Percentiles rank a stretch among this genome's conserved stretches.
These are phyloP conservation scores for Alternaria brassicae DNA, from an alignment of 2,329 filamentous ascomycete genomes.

Conservation along the genomic window DNA sequence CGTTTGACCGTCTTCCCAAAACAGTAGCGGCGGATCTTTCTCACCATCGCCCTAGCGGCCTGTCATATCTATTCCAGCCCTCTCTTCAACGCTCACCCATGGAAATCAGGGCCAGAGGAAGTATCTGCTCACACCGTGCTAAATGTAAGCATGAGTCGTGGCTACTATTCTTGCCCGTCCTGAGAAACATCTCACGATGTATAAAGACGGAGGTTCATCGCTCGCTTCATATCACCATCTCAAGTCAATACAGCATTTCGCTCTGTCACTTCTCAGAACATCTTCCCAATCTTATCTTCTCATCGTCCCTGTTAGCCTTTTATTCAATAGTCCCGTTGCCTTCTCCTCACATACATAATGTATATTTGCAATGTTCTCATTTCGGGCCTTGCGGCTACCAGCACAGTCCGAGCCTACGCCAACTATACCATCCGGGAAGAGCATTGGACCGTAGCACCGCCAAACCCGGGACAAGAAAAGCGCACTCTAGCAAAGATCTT, in stretches of 20 bases:
- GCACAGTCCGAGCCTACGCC: slow-evolving; percentile 35
- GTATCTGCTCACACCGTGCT: slow-evolving; percentile 12
- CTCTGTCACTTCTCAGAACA: slow-evolving; percentile 11
- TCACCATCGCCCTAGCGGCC: slow-evolving; percentile 24
- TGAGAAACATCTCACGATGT: slow-evolving; percentile 17
- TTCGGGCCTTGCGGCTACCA: slow-evolving; percentile 34
- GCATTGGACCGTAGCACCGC: slow-evolving; percentile 12
- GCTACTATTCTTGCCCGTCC: slow-evolving; percentile 23
- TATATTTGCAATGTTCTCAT: slow-evolving; percentile 42
- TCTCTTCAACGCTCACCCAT: slow-evolving; percentile 12
- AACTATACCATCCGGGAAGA: slow-evolving; percentile 29
- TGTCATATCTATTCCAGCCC: slow-evolving; percentile 23
- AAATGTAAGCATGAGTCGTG: slow-evolving; percentile 11
- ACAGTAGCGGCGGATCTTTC: slow-evolving; percentile 24
- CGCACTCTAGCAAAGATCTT: slow-evolving; percentile 23
- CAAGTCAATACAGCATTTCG: slow-evolving; percentile 20
- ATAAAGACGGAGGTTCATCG: slow-evolving; percentile 28
- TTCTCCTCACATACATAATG: slow-evolving; percentile 35
- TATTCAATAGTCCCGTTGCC: slow-evolving; percentile 12
- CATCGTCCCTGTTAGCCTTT: slow-evolving; percentile 8
- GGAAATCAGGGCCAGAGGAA: slow-evolving; percentile 16
- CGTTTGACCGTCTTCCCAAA: slow-evolving; percentile 21
- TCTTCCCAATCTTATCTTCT: slow-evolving; percentile 1
- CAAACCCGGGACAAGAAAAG: slow-evolving; percentile 19
- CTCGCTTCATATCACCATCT: slow-evolving; percentile 11